These are phyloP conservation scores for Draba incana DNA, from an alignment of 345 rosid genomes.

Conservation along the genomic window DNA sequence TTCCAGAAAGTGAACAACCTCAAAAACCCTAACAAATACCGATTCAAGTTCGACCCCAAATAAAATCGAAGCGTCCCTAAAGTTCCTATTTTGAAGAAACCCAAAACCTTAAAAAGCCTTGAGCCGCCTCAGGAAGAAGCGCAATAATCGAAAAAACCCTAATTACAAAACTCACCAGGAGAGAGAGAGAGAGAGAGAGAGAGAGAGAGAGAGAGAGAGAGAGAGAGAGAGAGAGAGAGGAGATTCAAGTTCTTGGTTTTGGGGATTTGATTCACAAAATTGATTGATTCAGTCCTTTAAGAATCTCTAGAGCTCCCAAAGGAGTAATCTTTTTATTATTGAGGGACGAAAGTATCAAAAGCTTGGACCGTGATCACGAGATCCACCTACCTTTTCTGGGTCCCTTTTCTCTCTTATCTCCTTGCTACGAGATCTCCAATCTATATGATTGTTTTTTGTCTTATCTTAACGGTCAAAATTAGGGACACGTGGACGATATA, in stretches of 20 bases:
- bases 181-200: conserved; percentile 25
- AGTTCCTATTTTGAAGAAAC: background rate
- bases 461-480: conserved; percentile 7
- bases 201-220: conserved; percentile 21
- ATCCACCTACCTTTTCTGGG: conserved; percentile 26
- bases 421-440: background rate
- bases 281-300: background rate
- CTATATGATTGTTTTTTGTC: background rate
- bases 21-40: conserved; percentile 10
- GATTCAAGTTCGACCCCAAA: background rate
- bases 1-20: background rate
- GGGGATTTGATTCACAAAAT: background rate
- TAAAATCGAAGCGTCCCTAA: background rate
- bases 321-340: too few species aligned
- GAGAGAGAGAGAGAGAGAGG: conserved; percentile 21
- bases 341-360: background rate
- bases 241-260: background rate
- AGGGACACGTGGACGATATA: background rate
- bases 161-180: conserved; percentile 22
- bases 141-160: conserved; percentile 5
- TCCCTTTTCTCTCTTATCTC: conserved; percentile 3
- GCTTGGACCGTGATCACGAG: conserved; percentile 18
- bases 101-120: background rate
- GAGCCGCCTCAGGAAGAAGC: background rate
- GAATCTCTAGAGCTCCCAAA: conserved; percentile 9